Percentiles rank a stretch among this genome's conserved stretches.
Evolutionary conservation across 306 rosid genomes (phyloP).

Genomic region (Neltuma alba): DNA sequence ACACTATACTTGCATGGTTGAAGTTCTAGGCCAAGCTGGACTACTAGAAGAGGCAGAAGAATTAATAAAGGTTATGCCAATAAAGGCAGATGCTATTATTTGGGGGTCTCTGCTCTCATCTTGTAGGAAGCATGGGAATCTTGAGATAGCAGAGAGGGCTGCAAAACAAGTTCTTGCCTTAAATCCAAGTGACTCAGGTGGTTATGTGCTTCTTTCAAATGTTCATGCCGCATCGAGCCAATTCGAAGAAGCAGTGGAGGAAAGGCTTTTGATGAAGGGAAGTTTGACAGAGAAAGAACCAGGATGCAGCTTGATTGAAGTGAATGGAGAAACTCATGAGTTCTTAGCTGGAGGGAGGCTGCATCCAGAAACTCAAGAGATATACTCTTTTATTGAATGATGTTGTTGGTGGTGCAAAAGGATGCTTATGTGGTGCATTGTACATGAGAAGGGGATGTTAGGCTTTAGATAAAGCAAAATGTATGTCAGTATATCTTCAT

Average conservation of each 20-base stretch:
- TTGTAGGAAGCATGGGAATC: constrained; percentile 67
- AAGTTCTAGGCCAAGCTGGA: constrained; percentile 72
- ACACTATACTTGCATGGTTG: constrained; percentile 85
- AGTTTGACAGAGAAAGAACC: constrained; percentile 72
- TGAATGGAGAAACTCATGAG: constrained; percentile 77
- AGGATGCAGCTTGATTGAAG: constrained; percentile 85
- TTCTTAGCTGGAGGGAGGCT: constrained; percentile 72
- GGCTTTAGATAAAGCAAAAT: not conserved
- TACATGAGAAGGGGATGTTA: constrained; percentile 28
- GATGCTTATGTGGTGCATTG: too few species aligned
- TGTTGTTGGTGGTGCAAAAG: too few species aligned
- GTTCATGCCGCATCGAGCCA: constrained; percentile 57
- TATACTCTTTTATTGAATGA: too few species aligned
- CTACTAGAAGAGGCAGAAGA: constrained; percentile 81
- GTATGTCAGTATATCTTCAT: too few species aligned
- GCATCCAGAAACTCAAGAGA: constrained; percentile 66
- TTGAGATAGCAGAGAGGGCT: constrained; percentile 65
- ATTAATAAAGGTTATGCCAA: constrained; percentile 57
- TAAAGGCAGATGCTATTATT: constrained; percentile 67
- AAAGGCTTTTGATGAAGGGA: constrained; percentile 69
- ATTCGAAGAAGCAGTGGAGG: constrained; percentile 66
- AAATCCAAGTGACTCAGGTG: constrained; percentile 68
- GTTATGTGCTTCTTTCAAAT: constrained; percentile 76
- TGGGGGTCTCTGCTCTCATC: constrained; percentile 90
- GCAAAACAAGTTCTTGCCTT: constrained; percentile 59